Conservation (phyloP, 75 land plant species). For the Cunninghamia lanceolata region DNA sequence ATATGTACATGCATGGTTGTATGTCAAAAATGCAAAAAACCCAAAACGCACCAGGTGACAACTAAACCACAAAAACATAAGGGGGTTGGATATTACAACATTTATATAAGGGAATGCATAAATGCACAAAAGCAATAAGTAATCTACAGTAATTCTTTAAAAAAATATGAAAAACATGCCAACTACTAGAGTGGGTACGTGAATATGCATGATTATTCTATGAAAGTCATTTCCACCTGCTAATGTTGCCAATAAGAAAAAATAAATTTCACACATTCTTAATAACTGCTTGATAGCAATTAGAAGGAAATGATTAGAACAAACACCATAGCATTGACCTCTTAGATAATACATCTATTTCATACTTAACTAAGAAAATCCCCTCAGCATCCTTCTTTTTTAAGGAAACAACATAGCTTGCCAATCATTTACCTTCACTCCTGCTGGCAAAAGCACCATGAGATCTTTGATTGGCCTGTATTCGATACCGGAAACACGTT, state of each 20-base stretch:
- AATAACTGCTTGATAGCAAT: not conserved
- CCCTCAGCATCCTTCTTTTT: not conserved
- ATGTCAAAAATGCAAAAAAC: too few relatives aligned
- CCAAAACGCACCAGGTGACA: too few relatives aligned
- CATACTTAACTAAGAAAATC: not conserved
- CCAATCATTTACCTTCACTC: conserved; percentile 63
- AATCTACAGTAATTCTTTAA: not conserved
- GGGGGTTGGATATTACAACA: too few relatives aligned
- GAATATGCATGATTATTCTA: not conserved
- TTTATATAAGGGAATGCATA: not conserved
- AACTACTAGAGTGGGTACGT: not conserved
- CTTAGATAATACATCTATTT: not conserved
- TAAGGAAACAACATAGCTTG: not conserved
- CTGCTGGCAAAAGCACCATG: conserved; percentile 71
- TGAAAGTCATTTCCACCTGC: not conserved
- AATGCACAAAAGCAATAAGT: not conserved
- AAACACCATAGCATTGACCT: conserved; percentile 1
- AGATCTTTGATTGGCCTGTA: conserved; percentile 83
- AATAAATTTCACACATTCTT: not conserved
- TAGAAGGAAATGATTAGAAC: not conserved
- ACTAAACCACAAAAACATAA: too few relatives aligned
- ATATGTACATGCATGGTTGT: too few relatives aligned
- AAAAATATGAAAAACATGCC: not conserved
- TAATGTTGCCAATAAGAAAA: not conserved
- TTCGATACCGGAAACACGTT: conserved; percentile 89